Percentiles rank a stretch among this genome's conserved stretches.
Evolutionary conservation across 148 eudicot species (phyloP).

Genomic region (Bassia scoparia): DNA sequence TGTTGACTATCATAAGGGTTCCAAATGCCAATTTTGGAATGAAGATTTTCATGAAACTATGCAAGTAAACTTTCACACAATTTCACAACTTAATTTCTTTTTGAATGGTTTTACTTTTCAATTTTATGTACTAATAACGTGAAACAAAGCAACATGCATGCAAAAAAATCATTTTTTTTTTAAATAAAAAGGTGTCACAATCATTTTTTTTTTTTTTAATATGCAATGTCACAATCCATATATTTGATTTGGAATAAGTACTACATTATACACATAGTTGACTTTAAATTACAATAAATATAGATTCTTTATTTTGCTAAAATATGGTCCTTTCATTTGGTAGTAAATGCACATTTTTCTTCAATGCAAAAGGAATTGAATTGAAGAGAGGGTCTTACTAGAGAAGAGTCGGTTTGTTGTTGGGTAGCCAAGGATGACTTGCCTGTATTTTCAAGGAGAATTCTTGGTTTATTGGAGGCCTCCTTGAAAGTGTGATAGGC

Average conservation of each 20-base stretch:
- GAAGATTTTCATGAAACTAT: not conserved
- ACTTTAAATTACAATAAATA: not conserved
- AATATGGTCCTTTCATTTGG: not conserved
- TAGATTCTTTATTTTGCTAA: constrained; percentile 11
- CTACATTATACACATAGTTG: not conserved
- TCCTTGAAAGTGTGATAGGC: constrained; percentile 12
- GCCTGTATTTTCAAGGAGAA: constrained; percentile 12
- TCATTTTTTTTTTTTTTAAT: too few relatives aligned
- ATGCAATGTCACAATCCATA: not conserved
- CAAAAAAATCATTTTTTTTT: too few relatives aligned
- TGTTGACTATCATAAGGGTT: not conserved
- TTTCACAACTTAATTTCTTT: too few relatives aligned
- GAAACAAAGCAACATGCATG: not conserved
- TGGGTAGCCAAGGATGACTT: constrained; percentile 40
- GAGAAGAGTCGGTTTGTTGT: constrained; percentile 16
- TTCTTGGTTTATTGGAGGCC: not conserved
- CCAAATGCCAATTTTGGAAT: not conserved
- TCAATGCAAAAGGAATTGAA: not conserved
- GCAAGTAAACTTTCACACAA: not conserved
- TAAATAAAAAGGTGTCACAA: too few relatives aligned
- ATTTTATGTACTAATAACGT: not conserved
- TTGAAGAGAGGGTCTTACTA: constrained; percentile 30
- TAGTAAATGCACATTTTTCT: not conserved
- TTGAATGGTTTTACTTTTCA: not conserved
- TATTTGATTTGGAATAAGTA: not conserved